These are phyloP conservation scores for Brassica napus DNA, from an alignment of 345 rosid genomes.

Conservation along the genomic window DNA sequence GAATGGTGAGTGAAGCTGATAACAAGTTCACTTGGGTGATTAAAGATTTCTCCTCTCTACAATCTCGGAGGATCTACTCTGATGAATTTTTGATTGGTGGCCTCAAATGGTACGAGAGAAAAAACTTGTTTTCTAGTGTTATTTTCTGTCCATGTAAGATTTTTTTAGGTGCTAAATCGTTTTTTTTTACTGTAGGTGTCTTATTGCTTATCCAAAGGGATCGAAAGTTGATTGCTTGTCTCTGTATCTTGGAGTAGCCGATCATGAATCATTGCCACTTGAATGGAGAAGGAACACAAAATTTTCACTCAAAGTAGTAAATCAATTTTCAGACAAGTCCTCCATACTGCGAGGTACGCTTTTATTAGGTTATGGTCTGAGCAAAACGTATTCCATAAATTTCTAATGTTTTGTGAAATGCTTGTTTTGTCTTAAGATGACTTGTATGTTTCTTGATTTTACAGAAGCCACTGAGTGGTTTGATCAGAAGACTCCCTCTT, in stretches of 20 bases:
- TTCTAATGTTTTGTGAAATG: too few species aligned
- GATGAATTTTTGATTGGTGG: neutral
- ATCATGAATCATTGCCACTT: neutral
- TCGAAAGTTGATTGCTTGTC: neutral
- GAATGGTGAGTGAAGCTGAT: neutral
- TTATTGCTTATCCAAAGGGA: neutral
- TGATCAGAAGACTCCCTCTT: neutral
- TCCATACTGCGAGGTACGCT: neutral
- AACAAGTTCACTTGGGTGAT: neutral
- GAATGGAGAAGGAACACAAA: neutral
- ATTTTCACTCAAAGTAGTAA: neutral
- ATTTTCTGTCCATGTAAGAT: neutral
- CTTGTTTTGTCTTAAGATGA: neutral
- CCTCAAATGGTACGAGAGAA: neutral
- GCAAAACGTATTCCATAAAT: neutral
- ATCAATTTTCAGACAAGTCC: neutral
- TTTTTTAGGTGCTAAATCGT: too few species aligned
- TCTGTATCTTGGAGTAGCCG: neutral
- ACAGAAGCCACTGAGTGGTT: neutral
- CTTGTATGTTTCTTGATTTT: neutral
- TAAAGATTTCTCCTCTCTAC: neutral
- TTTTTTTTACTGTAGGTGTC: neutral
- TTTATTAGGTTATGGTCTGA: neutral
- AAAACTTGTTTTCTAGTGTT: too few species aligned
- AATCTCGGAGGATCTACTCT: neutral